Conservation (phyloP, 768 basidiomycete genomes). For the Auricularia sp. region DNA sequence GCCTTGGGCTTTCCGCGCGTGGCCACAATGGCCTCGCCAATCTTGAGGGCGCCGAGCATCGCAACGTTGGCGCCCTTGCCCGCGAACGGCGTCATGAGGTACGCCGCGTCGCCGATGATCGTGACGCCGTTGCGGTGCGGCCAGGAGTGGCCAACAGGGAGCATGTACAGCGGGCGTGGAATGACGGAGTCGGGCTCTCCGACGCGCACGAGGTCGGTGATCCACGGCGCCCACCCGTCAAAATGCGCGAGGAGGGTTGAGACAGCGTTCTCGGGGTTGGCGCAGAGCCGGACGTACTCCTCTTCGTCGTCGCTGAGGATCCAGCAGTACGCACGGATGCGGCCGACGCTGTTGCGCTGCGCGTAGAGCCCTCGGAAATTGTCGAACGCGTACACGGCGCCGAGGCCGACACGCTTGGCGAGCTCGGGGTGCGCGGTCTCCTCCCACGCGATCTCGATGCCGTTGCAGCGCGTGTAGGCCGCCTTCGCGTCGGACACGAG, state of each 20-base stretch:
- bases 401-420: constrained; percentile 8
- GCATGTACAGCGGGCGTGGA: background rate
- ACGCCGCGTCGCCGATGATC: too few species aligned
- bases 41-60: background rate
- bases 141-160: background rate
- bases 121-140: background rate
- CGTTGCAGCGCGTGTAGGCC: constrained; percentile 12
- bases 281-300: background rate
- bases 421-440: constrained; percentile 7
- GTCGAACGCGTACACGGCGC: constrained; percentile 8
- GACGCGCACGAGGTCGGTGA: background rate
- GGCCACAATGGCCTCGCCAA: background rate
- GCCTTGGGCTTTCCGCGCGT: background rate
- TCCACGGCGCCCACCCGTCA: background rate
- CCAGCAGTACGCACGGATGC: constrained; percentile 11
- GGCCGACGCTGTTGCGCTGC: constrained; percentile 15
- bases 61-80: background rate
- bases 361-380: constrained; percentile 12
- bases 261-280: background rate
- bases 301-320: background rate
- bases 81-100: background rate
- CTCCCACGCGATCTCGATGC: constrained; percentile 13
- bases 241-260: background rate
- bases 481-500: constrained; percentile 12
- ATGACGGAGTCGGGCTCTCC: background rate